Evolutionary conservation across 2,329 filamentous ascomycete genomes (phyloP).

Genomic region (Triangularia verruculosa): DNA sequence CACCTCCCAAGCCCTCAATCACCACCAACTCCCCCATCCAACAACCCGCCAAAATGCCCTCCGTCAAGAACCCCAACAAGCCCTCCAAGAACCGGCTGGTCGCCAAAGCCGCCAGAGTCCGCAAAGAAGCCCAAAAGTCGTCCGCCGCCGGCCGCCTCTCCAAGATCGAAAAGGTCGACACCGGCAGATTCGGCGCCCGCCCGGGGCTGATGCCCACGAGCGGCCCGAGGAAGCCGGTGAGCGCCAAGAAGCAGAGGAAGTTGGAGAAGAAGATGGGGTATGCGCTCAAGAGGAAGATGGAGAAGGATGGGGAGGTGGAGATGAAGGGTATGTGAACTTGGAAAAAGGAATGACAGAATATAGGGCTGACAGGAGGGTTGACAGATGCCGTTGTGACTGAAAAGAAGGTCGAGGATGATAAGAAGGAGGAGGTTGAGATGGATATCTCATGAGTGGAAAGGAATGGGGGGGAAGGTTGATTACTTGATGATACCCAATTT

Average conservation of each 20-base stretch:
- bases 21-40: neutral
- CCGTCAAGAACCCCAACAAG: constrained; percentile 57
- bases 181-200: constrained; percentile 46
- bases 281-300: constrained; percentile 52
- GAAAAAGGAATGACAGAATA: neutral
- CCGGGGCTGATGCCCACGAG: constrained; percentile 54
- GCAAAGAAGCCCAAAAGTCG: constrained; percentile 44
- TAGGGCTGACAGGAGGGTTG: neutral
- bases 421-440: constrained; percentile 3
- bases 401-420: neutral
- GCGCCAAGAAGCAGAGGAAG: constrained; percentile 56
- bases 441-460: neutral
- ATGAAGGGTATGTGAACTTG: constrained; percentile 42
- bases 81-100: constrained; percentile 52
- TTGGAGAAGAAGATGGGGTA: constrained; percentile 52
- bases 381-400: constrained; percentile 5
- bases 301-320: constrained; percentile 47
- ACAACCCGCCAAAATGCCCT: constrained; percentile 43
- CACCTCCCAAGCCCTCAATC: neutral
- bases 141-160: constrained; percentile 31
- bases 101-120: constrained; percentile 44
- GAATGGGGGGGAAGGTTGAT: neutral
- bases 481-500: neutral
- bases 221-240: constrained; percentile 50
- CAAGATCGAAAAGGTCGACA: constrained; percentile 36